Percentiles rank a stretch among this genome's conserved stretches.
Conservation (phyloP, 257 asterid genomes). For the Solanum appendiculatum region DNA sequence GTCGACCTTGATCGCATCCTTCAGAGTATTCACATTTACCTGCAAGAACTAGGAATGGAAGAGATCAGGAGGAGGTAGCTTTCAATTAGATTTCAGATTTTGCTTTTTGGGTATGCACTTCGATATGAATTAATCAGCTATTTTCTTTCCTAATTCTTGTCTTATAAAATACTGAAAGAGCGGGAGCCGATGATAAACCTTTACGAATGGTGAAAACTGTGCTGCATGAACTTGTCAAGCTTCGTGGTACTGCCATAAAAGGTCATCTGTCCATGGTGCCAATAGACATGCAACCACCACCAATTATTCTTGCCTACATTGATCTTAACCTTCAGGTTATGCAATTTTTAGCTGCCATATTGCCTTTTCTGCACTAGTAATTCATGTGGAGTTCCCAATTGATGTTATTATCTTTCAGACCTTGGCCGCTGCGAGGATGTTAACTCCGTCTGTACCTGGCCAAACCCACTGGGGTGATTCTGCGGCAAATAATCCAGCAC, state of each 20-base stretch:
- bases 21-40: conserved; percentile 90
- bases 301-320: conserved; percentile 95
- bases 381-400: neutral
- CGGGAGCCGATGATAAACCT: conserved; percentile 99
- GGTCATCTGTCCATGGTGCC: conserved; percentile 99
- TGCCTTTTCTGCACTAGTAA: neutral
- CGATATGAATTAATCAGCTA: neutral
- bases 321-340: conserved; percentile 97
- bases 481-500: conserved; percentile 64
- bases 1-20: conserved; percentile 95
- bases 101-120: conserved; percentile 1
- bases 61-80: conserved; percentile 87
- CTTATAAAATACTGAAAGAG: conserved; percentile 36
- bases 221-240: conserved; percentile 96
- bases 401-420: conserved; percentile 41
- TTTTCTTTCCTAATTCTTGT: neutral
- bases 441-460: conserved; percentile 93
- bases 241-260: conserved; percentile 97
- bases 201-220: conserved; percentile 99
- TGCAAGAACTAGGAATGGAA: conserved; percentile 96
- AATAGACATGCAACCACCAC: conserved; percentile 93
- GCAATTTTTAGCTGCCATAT: neutral
- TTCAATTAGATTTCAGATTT: neutral
- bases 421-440: conserved; percentile 99
- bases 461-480: conserved; percentile 98